Evolutionary conservation across 108 stramenopile species (phyloP).

Genomic region (Aureococcus anophagefferens): DNA sequence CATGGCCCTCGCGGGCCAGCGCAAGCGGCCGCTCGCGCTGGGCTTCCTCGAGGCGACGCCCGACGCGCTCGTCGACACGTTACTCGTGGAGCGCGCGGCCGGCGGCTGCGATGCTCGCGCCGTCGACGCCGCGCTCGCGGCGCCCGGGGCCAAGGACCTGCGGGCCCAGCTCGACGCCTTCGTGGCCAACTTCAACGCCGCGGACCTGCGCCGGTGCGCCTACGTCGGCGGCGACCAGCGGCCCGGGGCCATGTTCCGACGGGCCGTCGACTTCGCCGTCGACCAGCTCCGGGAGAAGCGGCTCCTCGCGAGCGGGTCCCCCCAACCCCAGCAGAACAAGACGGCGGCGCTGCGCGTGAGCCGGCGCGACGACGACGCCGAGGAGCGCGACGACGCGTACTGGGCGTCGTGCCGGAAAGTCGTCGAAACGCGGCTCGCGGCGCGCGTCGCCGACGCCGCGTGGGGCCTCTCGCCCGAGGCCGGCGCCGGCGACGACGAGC

Average conservation of each 20-base stretch:
- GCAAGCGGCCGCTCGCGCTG: not conserved
- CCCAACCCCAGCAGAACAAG: too few relatives aligned
- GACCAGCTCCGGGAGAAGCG: too few relatives aligned
- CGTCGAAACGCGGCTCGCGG: not conserved
- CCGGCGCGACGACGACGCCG: too few relatives aligned
- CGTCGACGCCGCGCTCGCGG: too few relatives aligned
- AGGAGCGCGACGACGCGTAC: not conserved
- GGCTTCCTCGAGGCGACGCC: not conserved
- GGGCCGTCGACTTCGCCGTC: not conserved
- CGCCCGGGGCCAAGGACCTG: too few relatives aligned
- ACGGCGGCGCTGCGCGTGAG: too few relatives aligned
- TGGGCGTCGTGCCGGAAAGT: not conserved
- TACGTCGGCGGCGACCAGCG: too few relatives aligned
- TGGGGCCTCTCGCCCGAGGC: not conserved
- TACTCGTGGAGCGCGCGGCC: not conserved
- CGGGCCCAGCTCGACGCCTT: too few relatives aligned
- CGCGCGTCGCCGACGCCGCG: not conserved
- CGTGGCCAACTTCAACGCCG: too few relatives aligned
- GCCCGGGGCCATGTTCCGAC: not conserved
- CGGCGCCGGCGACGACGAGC: not conserved
- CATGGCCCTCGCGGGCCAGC: not conserved
- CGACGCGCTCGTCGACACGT: not conserved
- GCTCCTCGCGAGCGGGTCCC: too few relatives aligned
- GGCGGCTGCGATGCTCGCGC: too few relatives aligned
- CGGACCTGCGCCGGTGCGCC: too few relatives aligned